A percentile compares a stretch with the other conserved stretches of the same genome.
These are phyloP conservation scores for Penicillium fuscoglaucum DNA, from an alignment of 2,329 filamentous ascomycete species.

Conservation along the genomic window DNA sequence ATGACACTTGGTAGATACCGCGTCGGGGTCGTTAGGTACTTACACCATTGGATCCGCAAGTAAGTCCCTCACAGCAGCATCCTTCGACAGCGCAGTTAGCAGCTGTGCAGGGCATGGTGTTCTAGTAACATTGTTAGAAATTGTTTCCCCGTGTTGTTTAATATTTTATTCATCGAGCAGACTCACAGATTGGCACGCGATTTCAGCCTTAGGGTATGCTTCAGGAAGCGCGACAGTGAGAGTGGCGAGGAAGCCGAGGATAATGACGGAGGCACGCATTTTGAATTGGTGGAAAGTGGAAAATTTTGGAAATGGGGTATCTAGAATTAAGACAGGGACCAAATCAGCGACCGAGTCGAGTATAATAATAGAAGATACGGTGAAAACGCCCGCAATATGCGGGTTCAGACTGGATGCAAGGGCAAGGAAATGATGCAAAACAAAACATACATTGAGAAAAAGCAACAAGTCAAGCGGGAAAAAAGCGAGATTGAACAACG, in stretches of 20 bases:
- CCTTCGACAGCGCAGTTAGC: slow-evolving; percentile 1
- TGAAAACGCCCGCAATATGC: background rate
- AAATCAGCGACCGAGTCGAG: slow-evolving; percentile 3
- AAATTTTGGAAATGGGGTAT: background rate
- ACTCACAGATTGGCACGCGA: slow-evolving; percentile 8
- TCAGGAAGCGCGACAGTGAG: slow-evolving; percentile 15
- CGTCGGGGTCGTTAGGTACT: background rate
- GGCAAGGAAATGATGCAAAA: background rate
- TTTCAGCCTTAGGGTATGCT: slow-evolving; percentile 10
- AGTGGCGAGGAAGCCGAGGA: slow-evolving; percentile 18
- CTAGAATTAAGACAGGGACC: background rate
- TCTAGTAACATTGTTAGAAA: background rate
- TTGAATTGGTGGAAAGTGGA: background rate
- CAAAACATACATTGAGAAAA: background rate
- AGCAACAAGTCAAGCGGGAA: background rate
- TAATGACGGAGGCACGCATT: slow-evolving; percentile 19
- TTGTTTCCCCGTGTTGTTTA: rapidly evolving
- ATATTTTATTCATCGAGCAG: background rate
- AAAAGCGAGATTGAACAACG: background rate
- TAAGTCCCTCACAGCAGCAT: slow-evolving; percentile 11
- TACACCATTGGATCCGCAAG: slow-evolving; percentile 7
- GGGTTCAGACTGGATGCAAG: background rate
- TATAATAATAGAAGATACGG: background rate
- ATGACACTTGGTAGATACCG: background rate
- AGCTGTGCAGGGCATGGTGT: slow-evolving; percentile 5